Evolutionary conservation across 345 rosid species (phyloP).

Genomic region (Punica granatum): DNA sequence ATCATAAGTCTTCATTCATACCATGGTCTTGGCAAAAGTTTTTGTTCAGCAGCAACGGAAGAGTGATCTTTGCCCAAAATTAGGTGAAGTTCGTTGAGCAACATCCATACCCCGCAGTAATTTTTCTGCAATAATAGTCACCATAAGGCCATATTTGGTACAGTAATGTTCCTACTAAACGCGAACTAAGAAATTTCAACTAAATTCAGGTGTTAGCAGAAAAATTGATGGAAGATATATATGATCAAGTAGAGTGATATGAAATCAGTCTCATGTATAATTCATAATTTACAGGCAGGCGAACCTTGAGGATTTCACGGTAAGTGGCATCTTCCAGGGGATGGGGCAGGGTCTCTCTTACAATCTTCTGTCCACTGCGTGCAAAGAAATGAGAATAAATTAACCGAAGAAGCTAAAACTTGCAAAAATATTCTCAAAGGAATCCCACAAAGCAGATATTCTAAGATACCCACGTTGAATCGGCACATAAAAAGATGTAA

Average conservation of each 20-base stretch:
- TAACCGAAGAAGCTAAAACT: neutral
- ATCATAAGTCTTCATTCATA: neutral
- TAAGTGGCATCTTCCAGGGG: conserved; percentile 7
- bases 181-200: too few species aligned
- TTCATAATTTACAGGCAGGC: too few species aligned
- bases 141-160: too few species aligned
- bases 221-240: too few species aligned
- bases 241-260: too few species aligned
- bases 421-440: neutral
- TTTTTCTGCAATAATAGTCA: conserved; percentile 9
- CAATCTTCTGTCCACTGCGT: conserved; percentile 9
- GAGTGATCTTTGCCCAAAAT: neutral
- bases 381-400: neutral
- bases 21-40: neutral
- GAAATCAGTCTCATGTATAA: too few species aligned
- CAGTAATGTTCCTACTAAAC: too few species aligned
- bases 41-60: neutral
- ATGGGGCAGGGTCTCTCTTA: conserved; percentile 6
- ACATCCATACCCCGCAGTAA: neutral
- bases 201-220: too few species aligned
- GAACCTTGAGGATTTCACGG: conserved; percentile 6
- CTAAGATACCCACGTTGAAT: neutral
- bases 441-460: neutral
- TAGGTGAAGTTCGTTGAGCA: neutral
- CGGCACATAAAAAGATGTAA: conserved; percentile 6